Evolutionary conservation across 2,329 filamentous ascomycete species (phyloP), one percentile per base, ranked within the genome.

Genomic region (Penicillium decumbens): DNA sequence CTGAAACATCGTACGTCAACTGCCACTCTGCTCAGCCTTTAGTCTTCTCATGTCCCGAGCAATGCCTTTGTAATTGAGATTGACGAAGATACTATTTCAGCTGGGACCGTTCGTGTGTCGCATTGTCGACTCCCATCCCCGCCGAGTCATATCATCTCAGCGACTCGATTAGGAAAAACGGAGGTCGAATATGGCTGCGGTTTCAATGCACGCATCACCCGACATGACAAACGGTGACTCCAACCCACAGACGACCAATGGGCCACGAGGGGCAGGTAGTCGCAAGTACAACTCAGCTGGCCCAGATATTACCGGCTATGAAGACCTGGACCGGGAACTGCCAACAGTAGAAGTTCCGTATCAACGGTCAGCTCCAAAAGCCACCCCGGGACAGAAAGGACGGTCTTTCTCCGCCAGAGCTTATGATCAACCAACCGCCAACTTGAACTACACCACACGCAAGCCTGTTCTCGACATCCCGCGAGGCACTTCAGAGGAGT

Each of bases 381-480:
- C 15, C 9, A 23, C 41, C 1, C 41, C 38, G 20, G 33, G 35
- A 28, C 18, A 41, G 23, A 51, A 32, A 39, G 9, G 43, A 13
- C 48, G 48, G 32, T 57, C 56, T 3, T 56, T 58, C 45, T 60
- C 59, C 23, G 49, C 50, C 6, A 55, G 56, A 49, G 49, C 56
- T 44, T 47, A 45, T 27, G 45, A 55, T 23, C 39, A 42, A 3
- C 49, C 51, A 3, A 40, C 51, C n/a, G 44, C 41, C 24, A 51
- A 56, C 27, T 18, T 49, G 37, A 56, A 56, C 32, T 58, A 61
- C 42, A 61, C 49, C 12, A 55, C 53, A 6, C 51, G 47, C 38
- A 54, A 56, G n/a, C 32, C 49, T 10, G 41, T 38, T 6, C 50
- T 48, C 20, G 38, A 29, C 10, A 40, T 43, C 13, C 28, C 51